These are phyloP conservation scores for Firmiana major DNA, from an alignment of 345 rosid genomes.

Conservation along the genomic window DNA sequence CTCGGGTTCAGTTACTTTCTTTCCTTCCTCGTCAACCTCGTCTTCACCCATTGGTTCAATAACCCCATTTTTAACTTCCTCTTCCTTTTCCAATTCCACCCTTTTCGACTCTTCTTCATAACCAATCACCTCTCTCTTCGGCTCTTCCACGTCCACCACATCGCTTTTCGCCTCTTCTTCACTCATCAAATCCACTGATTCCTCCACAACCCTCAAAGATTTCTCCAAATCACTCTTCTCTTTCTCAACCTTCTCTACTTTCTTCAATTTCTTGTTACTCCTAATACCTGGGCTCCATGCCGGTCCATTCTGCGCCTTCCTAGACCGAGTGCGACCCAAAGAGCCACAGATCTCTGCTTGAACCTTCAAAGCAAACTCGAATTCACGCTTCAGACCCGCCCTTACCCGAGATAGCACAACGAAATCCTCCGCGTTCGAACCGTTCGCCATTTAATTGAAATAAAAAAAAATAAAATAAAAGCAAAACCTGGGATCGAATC, in stretches of 20 bases:
- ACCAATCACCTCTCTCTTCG: conserved; percentile 25
- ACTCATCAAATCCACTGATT: conserved; percentile 22
- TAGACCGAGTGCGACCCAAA: conserved; percentile 71
- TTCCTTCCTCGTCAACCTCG: conserved; percentile 13
- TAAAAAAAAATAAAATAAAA: background rate
- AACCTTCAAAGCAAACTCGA: conserved; percentile 72
- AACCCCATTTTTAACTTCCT: conserved; percentile 9
- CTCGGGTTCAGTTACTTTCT: background rate
- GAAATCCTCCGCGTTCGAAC: conserved; percentile 47
- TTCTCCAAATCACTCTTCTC: conserved; percentile 18
- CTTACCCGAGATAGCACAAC: conserved; percentile 57
- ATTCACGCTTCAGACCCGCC: conserved; percentile 77
- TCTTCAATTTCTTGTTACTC: conserved; percentile 34
- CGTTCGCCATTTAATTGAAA: conserved; percentile 46
- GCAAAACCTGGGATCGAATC: conserved; percentile 3
- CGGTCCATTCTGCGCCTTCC: conserved; percentile 22
- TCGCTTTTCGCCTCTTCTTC: conserved; percentile 78
- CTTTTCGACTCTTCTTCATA: conserved; percentile 14
- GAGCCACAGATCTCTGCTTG: conserved; percentile 81
- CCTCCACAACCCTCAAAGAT: conserved; percentile 17
- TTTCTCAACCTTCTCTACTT: conserved; percentile 21
- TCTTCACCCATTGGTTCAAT: conserved; percentile 24
- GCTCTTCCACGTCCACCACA: conserved; percentile 58
- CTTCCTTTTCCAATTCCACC: conserved; percentile 17
- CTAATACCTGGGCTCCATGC: background rate